Evolutionary conservation across 192 early-diverging fungal species (phyloP), one percentile per base, ranked within the genome.

Genomic region (Linnemannia zychae): DNA sequence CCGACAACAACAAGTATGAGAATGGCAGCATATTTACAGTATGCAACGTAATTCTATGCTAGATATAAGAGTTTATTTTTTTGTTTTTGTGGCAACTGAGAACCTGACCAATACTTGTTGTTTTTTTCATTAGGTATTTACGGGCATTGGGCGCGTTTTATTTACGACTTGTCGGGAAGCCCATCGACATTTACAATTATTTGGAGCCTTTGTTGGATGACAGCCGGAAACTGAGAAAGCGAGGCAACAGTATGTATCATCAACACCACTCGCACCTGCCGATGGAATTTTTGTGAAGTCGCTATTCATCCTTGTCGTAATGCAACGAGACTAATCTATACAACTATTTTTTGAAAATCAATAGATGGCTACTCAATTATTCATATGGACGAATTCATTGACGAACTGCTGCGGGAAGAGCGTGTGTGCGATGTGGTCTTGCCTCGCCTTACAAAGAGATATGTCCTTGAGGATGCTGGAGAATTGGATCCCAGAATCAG

Each of bases 121-220:
- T 22, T 22, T 40, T 50, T 71, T 75, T 75, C 22, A 60, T 4
- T 78, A 92, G 90, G 60, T 95, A 99, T 86, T 80, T 99, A 31
- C 93, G 96, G 34, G 98, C 97, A 0, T 86, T 99, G 24, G 97
- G 94, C 0, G 94, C 96, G 3, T 94, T 98, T 81, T 99, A 99
- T 71, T 83, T 98, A 34, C 92, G 98, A 11, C 87, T 99, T 13
- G 97, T 96, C 9, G 92, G 92, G 33, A 92, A 88, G 20, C 83
- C 96, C 6, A 79, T 90, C 24, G 96, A 98, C 22, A 92, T 97
- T 31, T 99, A 99, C 84, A 88, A 89, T 16, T 91, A 92, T 48
- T 88, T 99, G 28, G 98, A 99, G 81, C 95, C 96, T 0, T 87
- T 98, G 17, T 89, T 98, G 70, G 88, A 91, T 66, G 97, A 99